A percentile compares a stretch with the other conserved stretches of the same genome.
Evolutionary conservation across 2,329 filamentous ascomycete genomes (phyloP).

Genomic region (Colletotrichum magnum): DNA sequence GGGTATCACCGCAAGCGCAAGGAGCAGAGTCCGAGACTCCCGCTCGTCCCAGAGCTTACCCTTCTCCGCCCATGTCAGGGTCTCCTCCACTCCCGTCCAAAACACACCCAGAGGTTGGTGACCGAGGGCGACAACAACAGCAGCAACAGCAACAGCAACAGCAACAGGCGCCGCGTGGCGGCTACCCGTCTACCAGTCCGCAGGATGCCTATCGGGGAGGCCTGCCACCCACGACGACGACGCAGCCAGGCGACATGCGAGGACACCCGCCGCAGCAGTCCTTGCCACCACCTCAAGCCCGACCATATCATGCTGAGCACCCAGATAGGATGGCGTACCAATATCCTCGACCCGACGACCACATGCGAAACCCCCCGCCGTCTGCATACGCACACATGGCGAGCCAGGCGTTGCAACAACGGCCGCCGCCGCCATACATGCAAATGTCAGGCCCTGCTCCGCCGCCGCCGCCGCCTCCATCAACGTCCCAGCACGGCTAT

Average conservation of each 20-base stretch:
- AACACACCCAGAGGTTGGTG: constrained; percentile 69
- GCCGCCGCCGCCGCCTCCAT: constrained; percentile 21
- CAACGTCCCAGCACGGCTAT: constrained; percentile 49
- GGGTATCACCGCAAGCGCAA: constrained; percentile 56
- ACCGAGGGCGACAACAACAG: constrained; percentile 63
- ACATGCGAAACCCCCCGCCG: constrained; percentile 49
- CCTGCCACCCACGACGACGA: constrained; percentile 41
- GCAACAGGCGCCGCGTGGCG: constrained; percentile 47
- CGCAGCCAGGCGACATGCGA: constrained; percentile 54
- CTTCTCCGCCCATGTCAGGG: constrained; percentile 82
- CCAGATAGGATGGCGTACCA: constrained; percentile 57
- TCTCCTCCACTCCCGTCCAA: constrained; percentile 74
- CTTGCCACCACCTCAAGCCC: constrained; percentile 50
- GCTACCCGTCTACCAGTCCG: constrained; percentile 57
- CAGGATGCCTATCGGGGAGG: constrained; percentile 67
- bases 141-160: too few relatives aligned
- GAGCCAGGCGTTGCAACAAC: constrained; percentile 40
- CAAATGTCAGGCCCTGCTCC: constrained; percentile 49
- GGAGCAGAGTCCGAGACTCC: constrained; percentile 68
- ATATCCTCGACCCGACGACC: constrained; percentile 56
- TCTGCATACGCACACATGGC: constrained; percentile 37
- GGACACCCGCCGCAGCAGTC: constrained; percentile 42
- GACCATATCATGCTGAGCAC: constrained; percentile 55
- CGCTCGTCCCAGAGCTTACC: constrained; percentile 73
- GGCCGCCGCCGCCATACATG: constrained; percentile 39